Base-by-base conservation (phyloP, 768 basidiomycete genomes). In the Amylocystis lapponica region DNA sequence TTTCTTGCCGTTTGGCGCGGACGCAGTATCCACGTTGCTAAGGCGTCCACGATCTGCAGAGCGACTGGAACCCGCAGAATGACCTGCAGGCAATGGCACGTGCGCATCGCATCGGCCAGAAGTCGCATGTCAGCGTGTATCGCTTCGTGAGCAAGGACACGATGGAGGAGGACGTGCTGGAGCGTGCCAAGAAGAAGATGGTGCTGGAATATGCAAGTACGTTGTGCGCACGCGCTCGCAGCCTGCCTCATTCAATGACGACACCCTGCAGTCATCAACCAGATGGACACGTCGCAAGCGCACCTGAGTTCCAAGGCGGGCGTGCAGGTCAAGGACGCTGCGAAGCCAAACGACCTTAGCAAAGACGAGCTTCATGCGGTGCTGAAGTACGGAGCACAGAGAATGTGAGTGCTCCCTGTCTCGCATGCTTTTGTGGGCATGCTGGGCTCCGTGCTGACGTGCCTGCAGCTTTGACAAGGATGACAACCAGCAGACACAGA, bases 181-280 rank as follows among this genome's bases (percentile, higher is more conserved):
- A 99, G 68, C 78, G 95, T 39, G 96, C 96, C 10, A 94, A 94
- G 76, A 90, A 92, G 72, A 98, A 99, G 72, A 98, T 98, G 96
- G 92, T 98, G 33, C 72, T 99, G 50, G 96, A 99, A 65, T 96
- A 98, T 71, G 96, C 96, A 32, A 97, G 94, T 97, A 65, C 61
- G 93, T 86, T 22, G 23, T 46, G 31, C 16, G 23, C 40, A 42
- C 32, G 41, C 20, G 41, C 31, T 19, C 17, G 19, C 5, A 14
- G 11, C 36, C 27, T 36, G 32, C 31, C 35, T 41, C 43, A n/a
- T n/a, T n/a, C n/a, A 23, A 20, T 47, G 25, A 25, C 25, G 40
- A 26, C 47, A 39, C 36, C 22, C 17, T 50, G 37, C 62, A 96
- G 93, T 99, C 70, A 97, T 99, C 72, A 96, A 97, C 66, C 95